phyloP scores from a whole-genome alignment of 192 early-diverging fungal genomes.

The Backusella psychrophila region DNA sequence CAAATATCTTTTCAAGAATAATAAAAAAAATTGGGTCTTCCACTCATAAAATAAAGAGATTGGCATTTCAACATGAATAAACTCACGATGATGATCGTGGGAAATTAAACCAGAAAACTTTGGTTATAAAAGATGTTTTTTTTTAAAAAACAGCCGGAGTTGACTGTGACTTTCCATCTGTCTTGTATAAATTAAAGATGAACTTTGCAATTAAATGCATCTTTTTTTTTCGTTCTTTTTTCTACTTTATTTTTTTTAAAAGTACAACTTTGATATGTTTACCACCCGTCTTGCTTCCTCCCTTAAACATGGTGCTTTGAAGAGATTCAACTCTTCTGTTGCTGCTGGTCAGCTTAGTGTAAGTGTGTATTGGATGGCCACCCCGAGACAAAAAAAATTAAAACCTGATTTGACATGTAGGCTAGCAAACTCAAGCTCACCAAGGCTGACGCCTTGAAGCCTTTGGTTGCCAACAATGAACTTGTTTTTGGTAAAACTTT shows the following conservation, averaged over 20 bases:
- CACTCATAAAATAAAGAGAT: no score
- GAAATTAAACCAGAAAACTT: background rate
- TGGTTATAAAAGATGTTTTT: background rate
- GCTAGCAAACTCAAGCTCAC: slow-evolving; percentile 21
- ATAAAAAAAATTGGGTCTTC: background rate
- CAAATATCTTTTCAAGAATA: background rate
- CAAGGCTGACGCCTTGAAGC: slow-evolving; percentile 39
- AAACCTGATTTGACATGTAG: background rate
- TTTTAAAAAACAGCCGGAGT: background rate
- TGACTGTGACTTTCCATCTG: background rate
- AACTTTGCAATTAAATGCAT: background rate
- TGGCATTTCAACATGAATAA: background rate
- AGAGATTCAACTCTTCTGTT: slow-evolving; percentile 10
- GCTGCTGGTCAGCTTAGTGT: slow-evolving; percentile 11
- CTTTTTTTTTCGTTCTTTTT: background rate
- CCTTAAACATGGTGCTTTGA: slow-evolving; percentile 1
- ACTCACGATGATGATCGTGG: background rate
- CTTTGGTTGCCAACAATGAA: slow-evolving; percentile 57
- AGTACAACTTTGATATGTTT: background rate
- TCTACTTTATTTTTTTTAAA: background rate
- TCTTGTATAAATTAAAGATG: background rate
- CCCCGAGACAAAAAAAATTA: background rate
- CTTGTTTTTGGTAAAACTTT: slow-evolving; percentile 90
- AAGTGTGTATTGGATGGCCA: background rate
- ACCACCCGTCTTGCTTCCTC: background rate